A percentile compares a stretch with the other conserved stretches of the same genome.
These are phyloP conservation scores for Carex kokanica DNA, from an alignment of 176 grass and related monocot species.

Conservation along the genomic window DNA sequence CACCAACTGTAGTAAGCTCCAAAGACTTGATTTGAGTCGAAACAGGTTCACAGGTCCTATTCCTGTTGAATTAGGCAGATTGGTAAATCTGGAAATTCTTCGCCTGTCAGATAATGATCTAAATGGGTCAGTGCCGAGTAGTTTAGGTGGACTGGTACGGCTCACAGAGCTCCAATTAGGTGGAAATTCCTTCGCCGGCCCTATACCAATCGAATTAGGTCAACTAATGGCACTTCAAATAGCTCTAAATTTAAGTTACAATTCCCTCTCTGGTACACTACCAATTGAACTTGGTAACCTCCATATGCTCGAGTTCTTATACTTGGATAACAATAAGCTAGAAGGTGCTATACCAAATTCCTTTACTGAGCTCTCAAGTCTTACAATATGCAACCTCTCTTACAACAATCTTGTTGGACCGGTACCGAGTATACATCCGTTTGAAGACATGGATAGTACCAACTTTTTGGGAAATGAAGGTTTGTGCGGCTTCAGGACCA, in stretches of 20 bases:
- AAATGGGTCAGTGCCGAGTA: conserved; percentile 72
- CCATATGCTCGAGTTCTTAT: conserved; percentile 67
- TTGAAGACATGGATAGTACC: conserved; percentile 65
- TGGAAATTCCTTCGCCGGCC: conserved; percentile 63
- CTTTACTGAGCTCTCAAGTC: conserved; percentile 64
- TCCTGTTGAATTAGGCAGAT: conserved; percentile 59
- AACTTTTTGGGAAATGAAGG: conserved; percentile 85
- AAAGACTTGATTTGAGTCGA: conserved; percentile 89
- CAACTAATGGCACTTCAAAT: conserved; percentile 74
- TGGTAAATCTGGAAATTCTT: conserved; percentile 80
- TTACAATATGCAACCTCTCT: conserved; percentile 89
- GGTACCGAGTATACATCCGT: conserved; percentile 57
- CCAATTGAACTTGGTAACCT: conserved; percentile 72
- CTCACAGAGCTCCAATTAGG: conserved; percentile 93
- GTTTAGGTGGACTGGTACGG: conserved; percentile 61
- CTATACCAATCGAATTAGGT: conserved; percentile 68
- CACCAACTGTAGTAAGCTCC: conserved; percentile 65
- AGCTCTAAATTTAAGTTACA: conserved; percentile 86
- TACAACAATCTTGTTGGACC: conserved; percentile 80
- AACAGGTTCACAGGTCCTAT: conserved; percentile 66
- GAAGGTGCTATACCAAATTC: conserved; percentile 69
- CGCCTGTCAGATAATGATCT: conserved; percentile 74
- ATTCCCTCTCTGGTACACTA: conserved; percentile 77
- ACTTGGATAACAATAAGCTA: conserved; percentile 90
- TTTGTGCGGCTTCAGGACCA: conserved; percentile 64